Evolutionary conservation across 2,329 filamentous ascomycete species (phyloP).

Genomic region (Balansia obtecta): DNA sequence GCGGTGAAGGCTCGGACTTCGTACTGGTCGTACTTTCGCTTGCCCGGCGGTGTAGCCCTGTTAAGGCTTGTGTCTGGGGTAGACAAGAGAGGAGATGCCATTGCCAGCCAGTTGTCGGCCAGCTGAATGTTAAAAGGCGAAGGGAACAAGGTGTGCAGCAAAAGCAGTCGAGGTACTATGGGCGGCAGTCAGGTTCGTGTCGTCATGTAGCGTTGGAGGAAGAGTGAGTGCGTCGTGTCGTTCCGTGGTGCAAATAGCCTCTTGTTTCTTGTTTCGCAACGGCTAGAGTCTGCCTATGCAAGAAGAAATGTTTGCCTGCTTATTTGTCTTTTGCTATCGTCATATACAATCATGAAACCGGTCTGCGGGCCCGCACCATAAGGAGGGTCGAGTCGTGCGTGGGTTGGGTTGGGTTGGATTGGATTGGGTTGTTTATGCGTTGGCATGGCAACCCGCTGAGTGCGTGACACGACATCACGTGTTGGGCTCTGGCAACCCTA

Average conservation of each 20-base stretch:
- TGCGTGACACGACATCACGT: background rate
- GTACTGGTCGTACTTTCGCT: constrained; percentile 20
- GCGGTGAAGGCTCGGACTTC: constrained; percentile 19
- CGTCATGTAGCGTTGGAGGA: too few relatives aligned
- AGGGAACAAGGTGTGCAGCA: too few relatives aligned
- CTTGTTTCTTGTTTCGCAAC: background rate
- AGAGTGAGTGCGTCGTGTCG: too few relatives aligned
- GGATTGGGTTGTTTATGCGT: background rate
- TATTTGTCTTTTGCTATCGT: background rate
- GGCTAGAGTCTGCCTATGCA: background rate
- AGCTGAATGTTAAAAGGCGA: background rate
- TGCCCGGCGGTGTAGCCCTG: constrained; percentile 19
- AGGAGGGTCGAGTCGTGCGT: too few relatives aligned
- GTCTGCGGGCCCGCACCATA: too few relatives aligned
- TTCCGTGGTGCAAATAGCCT: too few relatives aligned
- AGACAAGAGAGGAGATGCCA: constrained; percentile 29
- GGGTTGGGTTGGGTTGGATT: too few relatives aligned
- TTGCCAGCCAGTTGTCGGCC: constrained; percentile 10
- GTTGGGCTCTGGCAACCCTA: background rate
- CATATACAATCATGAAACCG: background rate
- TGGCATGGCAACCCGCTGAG: background rate
- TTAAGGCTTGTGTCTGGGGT: constrained; percentile 26
- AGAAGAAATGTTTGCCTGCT: background rate
- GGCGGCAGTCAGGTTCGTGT: background rate
- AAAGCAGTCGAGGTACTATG: too few relatives aligned